Conservation (phyloP, 495 filamentous ascomycete genomes). For the Viridothelium virens region DNA sequence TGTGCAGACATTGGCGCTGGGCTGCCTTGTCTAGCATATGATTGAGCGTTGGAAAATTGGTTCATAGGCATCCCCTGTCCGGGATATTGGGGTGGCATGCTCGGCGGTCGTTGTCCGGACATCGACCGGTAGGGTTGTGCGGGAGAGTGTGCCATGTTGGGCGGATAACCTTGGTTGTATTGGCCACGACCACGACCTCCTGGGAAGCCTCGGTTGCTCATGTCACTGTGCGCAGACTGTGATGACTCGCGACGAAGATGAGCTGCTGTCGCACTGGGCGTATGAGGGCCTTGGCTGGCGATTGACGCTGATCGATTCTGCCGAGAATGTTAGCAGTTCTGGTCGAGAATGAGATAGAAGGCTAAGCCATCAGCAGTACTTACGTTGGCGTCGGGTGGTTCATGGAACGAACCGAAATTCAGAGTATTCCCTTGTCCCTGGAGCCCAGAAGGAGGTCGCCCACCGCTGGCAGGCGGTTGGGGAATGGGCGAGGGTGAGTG, state of each 20-base stretch:
- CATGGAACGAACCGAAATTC: constrained; percentile 77
- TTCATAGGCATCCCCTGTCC: constrained; percentile 6
- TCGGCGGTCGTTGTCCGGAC: constrained; percentile 54
- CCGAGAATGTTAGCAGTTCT: constrained; percentile 39
- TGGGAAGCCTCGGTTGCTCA: constrained; percentile 54
- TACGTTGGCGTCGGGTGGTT: constrained; percentile 45
- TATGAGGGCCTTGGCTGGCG: constrained; percentile 46
- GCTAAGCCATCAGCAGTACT: constrained; percentile 44
- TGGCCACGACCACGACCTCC: constrained; percentile 60
- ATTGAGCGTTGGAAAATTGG: background rate
- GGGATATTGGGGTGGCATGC: constrained; percentile 57
- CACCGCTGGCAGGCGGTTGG: constrained; percentile 75
- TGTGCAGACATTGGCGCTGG: constrained; percentile 62
- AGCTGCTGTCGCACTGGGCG: constrained; percentile 54
- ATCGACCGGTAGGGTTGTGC: constrained; percentile 50
- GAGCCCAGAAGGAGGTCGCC: constrained; percentile 66
- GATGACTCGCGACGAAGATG: constrained; percentile 79
- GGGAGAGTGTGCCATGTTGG: constrained; percentile 62
- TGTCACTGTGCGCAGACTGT: constrained; percentile 69
- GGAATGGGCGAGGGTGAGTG: constrained; percentile 88
- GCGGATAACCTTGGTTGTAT: constrained; percentile 43
- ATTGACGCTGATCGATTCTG: constrained; percentile 48
- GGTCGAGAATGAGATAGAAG: background rate
- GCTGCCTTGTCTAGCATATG: constrained; percentile 41
- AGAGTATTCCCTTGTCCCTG: constrained; percentile 54